Conservation (phyloP, 129 eudicot genomes). For the Escallonia herrerae region DNA sequence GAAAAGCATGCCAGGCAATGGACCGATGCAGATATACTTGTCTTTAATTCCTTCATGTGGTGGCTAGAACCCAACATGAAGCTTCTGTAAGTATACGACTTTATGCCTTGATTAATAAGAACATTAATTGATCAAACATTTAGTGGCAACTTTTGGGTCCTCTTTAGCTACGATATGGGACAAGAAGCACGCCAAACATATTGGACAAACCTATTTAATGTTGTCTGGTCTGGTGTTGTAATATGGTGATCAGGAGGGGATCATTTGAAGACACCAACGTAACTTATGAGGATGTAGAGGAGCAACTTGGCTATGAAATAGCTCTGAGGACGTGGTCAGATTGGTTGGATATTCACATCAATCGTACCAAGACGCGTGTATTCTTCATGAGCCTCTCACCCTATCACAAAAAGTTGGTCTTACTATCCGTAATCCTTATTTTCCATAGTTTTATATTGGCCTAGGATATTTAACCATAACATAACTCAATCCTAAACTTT, state of each 20-base stretch:
- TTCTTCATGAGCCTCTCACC: slow-evolving; percentile 49
- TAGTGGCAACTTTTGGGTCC: no score
- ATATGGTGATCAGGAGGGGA: slow-evolving; percentile 7
- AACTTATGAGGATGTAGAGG: slow-evolving; percentile 21
- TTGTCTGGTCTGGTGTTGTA: background rate
- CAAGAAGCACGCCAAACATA: no score
- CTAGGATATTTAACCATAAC: no score
- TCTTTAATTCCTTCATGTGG: slow-evolving; percentile 58
- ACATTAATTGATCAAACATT: no score
- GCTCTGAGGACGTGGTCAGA: slow-evolving; percentile 46
- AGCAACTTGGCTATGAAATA: slow-evolving; percentile 31
- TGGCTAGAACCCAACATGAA: slow-evolving; percentile 36
- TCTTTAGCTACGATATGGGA: no score
- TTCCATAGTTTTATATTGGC: no score
- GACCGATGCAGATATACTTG: slow-evolving; percentile 58
- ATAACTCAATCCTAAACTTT: no score
- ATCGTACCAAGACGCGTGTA: slow-evolving; percentile 24
- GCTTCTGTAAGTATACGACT: slow-evolving; percentile 8
- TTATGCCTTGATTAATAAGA: no score
- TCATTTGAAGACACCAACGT: slow-evolving; percentile 14
- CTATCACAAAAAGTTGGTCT: slow-evolving; percentile 20
- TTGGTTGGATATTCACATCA: slow-evolving; percentile 34
- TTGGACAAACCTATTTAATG: background rate
- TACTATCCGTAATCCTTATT: no score
- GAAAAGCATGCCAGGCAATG: slow-evolving; percentile 56